Percentiles rank a stretch among this genome's conserved stretches.
Evolutionary conservation across 2,329 filamentous ascomycete genomes (phyloP).

Genomic region (Alternaria brassicicola): DNA sequence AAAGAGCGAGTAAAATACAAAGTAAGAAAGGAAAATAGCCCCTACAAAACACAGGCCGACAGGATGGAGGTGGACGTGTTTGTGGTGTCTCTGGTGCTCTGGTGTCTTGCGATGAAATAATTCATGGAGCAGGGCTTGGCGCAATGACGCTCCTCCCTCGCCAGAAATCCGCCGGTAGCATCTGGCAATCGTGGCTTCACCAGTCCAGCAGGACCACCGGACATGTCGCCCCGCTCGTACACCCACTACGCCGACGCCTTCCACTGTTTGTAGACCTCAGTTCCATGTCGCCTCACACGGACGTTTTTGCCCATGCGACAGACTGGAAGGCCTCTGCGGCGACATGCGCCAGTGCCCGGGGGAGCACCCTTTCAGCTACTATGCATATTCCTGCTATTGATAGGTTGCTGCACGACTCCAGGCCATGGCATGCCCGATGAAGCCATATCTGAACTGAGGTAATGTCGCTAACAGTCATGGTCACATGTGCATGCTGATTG

Average conservation of each 20-base stretch:
- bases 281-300: constrained; percentile 44
- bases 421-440: constrained; percentile 55
- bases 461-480: background rate
- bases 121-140: constrained; percentile 22
- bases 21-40: constrained; percentile 22
- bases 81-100: constrained; percentile 12
- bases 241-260: background rate
- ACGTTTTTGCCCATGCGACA: constrained; percentile 47
- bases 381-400: constrained; percentile 44
- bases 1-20: constrained; percentile 15
- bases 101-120: constrained; percentile 28
- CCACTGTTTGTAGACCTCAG: constrained; percentile 6
- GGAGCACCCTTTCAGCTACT: constrained; percentile 27
- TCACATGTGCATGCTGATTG: constrained; percentile 13
- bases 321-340: constrained; percentile 39
- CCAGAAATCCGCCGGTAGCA: constrained; percentile 9
- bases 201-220: constrained; percentile 3
- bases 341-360: constrained; percentile 31
- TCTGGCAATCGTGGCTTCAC: constrained; percentile 24
- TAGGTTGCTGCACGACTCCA: constrained; percentile 41
- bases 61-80: background rate
- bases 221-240: constrained; percentile 8
- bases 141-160: constrained; percentile 19
- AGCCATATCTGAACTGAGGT: constrained; percentile 48
- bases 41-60: constrained; percentile 1